Evolutionary conservation across 2,329 filamentous ascomycete genomes (phyloP), one percentile per base, ranked within the genome.

Genomic region (Chaetomium strumarium): DNA sequence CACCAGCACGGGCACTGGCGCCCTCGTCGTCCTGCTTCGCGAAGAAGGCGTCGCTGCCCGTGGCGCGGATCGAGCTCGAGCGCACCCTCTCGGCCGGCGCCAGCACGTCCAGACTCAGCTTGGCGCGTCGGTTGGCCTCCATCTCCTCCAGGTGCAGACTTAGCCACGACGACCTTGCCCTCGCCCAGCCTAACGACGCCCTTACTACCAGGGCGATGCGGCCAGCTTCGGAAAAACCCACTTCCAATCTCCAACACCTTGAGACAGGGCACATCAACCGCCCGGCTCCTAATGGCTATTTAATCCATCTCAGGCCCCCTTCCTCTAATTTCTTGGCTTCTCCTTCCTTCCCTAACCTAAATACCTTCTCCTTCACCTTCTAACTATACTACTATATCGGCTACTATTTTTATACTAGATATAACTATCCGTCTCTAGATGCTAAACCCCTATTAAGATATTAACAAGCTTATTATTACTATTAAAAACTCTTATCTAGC

Each of bases 191-290:
- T 14, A 43, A 38, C n/a, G 33, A 30, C n/a, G n/a, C 13, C 47
- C 33, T 44, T 11, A 40, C 30, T 5, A 44, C 39, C 20, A 50
- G 40, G 47, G 47, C 40, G 11, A 44, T 44, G 2, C 14, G 40
- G 47, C 46, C 20, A 44, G 40, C 40, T 20, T 50, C 31, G 47
- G 47, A 50, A 50, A 33, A 50, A 50, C 10, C 40, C 16, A 44
- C 31, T 36, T 50, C 47, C 40, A 20, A 50, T 44, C 40, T 50
- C 33, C 20, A 50, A 50, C 14, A 44, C 14, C 29, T 24, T 49
- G 30, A 49, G 38, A 38, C 17, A 49, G 17, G 41, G 30, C 30
- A 42, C n/a, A n/a, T n/a, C n/a, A 36, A 37, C 17, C 42, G 38
- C 42, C 46, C 46, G 17, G 46, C 37, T 34, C 46, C 29, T 41